phyloP scores from a whole-genome alignment of 768 basidiomycete genomes.

The Mycena epipterygia region DNA sequence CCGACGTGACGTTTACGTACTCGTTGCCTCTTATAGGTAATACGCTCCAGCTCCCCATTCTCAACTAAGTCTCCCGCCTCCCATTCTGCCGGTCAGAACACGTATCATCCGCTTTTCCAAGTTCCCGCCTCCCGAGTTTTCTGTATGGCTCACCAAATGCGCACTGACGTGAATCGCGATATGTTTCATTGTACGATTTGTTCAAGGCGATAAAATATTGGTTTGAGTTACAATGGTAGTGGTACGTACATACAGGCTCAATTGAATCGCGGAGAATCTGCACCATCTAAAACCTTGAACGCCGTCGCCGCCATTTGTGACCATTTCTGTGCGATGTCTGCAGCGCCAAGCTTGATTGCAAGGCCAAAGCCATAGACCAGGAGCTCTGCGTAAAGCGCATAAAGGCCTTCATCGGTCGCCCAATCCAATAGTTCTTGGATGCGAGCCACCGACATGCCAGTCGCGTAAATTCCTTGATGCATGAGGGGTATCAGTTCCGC shows the following conservation, averaged over 20 bases:
- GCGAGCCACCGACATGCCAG: constrained; percentile 17
- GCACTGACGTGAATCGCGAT: too few species aligned
- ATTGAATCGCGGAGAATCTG: constrained; percentile 17
- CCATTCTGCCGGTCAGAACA: too few species aligned
- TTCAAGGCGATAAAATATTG: too few species aligned
- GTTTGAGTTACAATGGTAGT: too few species aligned
- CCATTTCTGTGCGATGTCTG: neutral
- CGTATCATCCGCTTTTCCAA: too few species aligned
- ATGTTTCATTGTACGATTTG: neutral
- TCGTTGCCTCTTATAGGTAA: too few species aligned
- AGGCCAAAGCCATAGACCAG: constrained; percentile 25
- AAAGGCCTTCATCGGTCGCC: constrained; percentile 13
- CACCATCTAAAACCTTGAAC: constrained; percentile 16
- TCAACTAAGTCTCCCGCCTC: too few species aligned
- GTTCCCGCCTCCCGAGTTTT: too few species aligned
- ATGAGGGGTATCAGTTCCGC: constrained; percentile 15
- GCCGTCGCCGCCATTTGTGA: constrained; percentile 23
- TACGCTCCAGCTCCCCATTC: too few species aligned
- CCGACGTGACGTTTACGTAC: too few species aligned
- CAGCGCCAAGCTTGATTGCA: neutral
- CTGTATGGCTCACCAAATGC: too few species aligned
- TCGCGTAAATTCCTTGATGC: constrained; percentile 19
- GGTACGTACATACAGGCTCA: too few species aligned
- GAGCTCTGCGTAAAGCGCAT: constrained; percentile 21
- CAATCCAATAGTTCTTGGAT: constrained; percentile 16